phyloP scores from a whole-genome alignment of 139 green algal genomes.

The Eudorina sp. region DNA sequence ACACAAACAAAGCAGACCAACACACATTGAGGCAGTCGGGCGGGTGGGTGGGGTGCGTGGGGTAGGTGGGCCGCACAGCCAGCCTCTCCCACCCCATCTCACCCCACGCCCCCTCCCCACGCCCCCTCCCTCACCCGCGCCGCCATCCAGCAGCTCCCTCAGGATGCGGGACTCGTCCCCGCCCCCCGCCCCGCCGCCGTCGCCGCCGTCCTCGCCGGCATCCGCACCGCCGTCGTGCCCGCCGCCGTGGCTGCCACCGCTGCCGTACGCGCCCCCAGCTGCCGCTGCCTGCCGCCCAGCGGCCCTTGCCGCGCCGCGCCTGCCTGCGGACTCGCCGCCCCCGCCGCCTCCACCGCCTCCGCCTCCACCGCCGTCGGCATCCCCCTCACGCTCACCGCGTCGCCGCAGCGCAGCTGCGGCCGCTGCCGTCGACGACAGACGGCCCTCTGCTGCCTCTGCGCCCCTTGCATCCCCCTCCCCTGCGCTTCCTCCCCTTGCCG shows the following conservation, averaged over 20 bases:
- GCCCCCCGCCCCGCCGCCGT: background rate
- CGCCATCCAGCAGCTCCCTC: slow-evolving; percentile 90
- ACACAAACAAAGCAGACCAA: no score
- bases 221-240: background rate
- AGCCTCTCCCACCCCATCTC: no score
- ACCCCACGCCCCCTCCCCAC: no score
- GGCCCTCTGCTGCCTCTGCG: background rate
- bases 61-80: no score
- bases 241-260: background rate
- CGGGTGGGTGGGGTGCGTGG: no score
- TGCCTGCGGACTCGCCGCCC: background rate
- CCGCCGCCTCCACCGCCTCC: background rate
- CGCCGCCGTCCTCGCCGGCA: background rate
- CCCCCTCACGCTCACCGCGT: background rate
- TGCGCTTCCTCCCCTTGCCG: slow-evolving; percentile 14
- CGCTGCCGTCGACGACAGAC: slow-evolving; percentile 20
- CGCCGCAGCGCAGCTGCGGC: slow-evolving; percentile 11
- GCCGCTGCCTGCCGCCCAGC: background rate
- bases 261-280: background rate
- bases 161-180: slow-evolving; percentile 79
- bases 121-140: slow-evolving; percentile 45
- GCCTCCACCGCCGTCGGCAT: no score
- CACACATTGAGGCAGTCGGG: no score
- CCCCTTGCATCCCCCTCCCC: slow-evolving; percentile 17
- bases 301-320: background rate